Evolutionary conservation across 2,329 filamentous ascomycete genomes (phyloP), one percentile per base, ranked within the genome.

Genomic region (Exutisphaerella laricina): DNA sequence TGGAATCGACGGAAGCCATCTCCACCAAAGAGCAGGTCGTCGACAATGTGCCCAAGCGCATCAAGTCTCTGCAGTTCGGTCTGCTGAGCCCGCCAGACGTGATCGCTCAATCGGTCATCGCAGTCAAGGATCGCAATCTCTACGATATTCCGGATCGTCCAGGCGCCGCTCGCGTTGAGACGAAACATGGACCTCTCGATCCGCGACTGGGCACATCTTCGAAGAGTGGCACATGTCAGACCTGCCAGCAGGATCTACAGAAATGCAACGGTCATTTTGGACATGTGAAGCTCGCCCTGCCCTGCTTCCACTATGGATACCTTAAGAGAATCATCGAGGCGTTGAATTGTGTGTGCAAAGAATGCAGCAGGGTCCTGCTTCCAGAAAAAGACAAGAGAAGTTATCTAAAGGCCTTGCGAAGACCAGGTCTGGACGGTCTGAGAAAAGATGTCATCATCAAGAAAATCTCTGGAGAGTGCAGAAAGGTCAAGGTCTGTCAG

Each of bases 251-350:
- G 60, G 77, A 80, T 12, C 72, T 97, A 21, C 79, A 88, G 57
- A 80, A 84, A 53, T 98, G 92, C 66, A 92, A 88, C 56, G 92
- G 92, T 9, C 92, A 98, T 66, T 98, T 97, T 60, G 92, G 92
- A 34, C 84, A 96, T 66, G 85, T 98, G 58, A 82, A 86, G 58
- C 78, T 98, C 10, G 87, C 90, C 1, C 73, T 98, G 39, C 92
- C 92, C 3, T 88, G 85, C 31, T 97, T 97, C 61, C 92, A 98
- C 62, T 88, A 97, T 53, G 92, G 92, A 26, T 98, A 96, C 63
- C 78, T 98, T 57, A 92, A 88, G 63, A 88, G 94, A 63, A 88
- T 92, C 51, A 90, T 94, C 61, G 83, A 82, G 32, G 89, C 95
- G 43, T 74, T 98, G 17, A 89, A 97, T 63, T 85, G 92, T 59